A percentile compares a stretch with the other conserved stretches of the same genome.
Conservation (phyloP, 345 rosid genomes). For the Sisymbrium irio region DNA sequence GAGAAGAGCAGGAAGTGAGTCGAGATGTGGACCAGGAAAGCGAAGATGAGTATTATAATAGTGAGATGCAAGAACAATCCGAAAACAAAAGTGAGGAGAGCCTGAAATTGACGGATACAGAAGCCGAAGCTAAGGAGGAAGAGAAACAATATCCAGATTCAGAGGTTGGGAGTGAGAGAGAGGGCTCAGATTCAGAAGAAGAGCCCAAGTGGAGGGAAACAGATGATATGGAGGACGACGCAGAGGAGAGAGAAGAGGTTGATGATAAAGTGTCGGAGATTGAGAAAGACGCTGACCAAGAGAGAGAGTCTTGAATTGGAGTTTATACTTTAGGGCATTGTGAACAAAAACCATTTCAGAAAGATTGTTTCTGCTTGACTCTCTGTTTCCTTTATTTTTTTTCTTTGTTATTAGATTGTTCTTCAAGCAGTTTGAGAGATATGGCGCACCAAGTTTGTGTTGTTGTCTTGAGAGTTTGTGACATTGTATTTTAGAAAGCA, state of each 20-base stretch:
- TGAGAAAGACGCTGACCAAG: constrained; percentile 17
- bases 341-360: constrained; percentile 2
- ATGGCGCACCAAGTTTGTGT: neutral
- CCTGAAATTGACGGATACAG: neutral
- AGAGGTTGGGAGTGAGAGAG: constrained; percentile 30
- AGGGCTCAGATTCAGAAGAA: constrained; percentile 23
- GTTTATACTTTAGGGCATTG: constrained; percentile 8
- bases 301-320: neutral
- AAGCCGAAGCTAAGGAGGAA: constrained; percentile 19
- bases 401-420: constrained; percentile 15
- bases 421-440: neutral
- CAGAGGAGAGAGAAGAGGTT: constrained; percentile 23
- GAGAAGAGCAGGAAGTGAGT: constrained; percentile 26
- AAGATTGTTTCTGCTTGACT: constrained; percentile 2
- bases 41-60: constrained; percentile 10
- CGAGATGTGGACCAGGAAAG: constrained; percentile 15
- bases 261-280: constrained; percentile 10
- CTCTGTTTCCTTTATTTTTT: neutral
- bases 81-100: constrained; percentile 7
- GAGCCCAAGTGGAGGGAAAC: constrained; percentile 38
- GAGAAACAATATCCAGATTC: constrained; percentile 7
- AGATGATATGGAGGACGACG: constrained; percentile 26
- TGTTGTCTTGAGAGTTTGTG: constrained; percentile 1
- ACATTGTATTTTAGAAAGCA: neutral
- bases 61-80: constrained; percentile 21